Evolutionary conservation across 345 rosid genomes (phyloP).

Genomic region (Eucalyptus caleyi): DNA sequence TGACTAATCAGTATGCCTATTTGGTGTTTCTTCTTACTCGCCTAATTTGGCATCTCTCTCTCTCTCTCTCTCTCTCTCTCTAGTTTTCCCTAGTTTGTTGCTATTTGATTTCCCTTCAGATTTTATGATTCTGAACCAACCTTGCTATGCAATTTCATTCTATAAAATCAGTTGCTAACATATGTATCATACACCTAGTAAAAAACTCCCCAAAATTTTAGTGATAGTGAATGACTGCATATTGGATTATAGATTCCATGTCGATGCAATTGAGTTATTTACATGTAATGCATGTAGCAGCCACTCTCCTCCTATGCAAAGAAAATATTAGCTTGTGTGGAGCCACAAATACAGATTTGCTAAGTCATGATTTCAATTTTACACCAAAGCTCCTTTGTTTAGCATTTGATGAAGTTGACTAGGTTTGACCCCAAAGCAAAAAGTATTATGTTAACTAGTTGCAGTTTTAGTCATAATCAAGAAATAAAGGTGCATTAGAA

Average conservation of each 20-base stretch:
- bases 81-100: background rate
- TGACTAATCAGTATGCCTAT: background rate
- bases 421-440: background rate
- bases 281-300: background rate
- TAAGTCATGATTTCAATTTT: background rate
- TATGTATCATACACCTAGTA: background rate
- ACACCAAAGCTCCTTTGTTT: background rate
- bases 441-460: rapidly evolving
- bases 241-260: background rate
- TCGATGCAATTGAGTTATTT: background rate
- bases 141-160: too few relatives aligned
- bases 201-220: background rate
- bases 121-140: background rate
- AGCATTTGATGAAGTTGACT: background rate
- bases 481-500: background rate
- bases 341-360: background rate
- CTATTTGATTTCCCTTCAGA: too few relatives aligned
- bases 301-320: background rate
- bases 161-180: background rate
- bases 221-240: rapidly evolving
- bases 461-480: background rate
- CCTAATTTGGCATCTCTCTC: background rate
- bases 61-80: too few relatives aligned
- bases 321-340: too few relatives aligned
- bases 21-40: background rate